phyloP scores from a whole-genome alignment of 1,284 basidiomycete species.

The Marasmius fiardii region DNA sequence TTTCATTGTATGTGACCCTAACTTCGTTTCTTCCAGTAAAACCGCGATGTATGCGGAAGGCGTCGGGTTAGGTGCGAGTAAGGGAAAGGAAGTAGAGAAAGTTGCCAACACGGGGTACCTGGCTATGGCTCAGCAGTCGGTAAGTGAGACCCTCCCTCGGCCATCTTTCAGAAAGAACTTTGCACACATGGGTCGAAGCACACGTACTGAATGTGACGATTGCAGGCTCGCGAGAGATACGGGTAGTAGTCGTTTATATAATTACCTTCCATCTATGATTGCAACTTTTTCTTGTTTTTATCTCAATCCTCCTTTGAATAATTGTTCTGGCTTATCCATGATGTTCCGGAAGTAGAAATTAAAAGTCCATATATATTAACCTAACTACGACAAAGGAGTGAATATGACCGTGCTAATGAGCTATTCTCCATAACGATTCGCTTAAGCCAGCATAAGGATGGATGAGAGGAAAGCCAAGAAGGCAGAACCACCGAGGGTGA shows the following conservation, averaged over 20 bases:
- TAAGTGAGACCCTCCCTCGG: constrained; percentile 25
- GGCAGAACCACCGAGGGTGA: not conserved
- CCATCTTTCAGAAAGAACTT: not conserved
- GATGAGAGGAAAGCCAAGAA: not conserved
- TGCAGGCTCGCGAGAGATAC: constrained; percentile 16
- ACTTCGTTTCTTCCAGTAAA: constrained; percentile 48
- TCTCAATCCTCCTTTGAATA: not conserved
- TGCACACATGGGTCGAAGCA: not conserved
- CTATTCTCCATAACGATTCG: constrained; percentile 13
- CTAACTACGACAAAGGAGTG: not conserved
- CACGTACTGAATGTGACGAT: not conserved
- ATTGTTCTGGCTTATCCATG: too few relatives aligned
- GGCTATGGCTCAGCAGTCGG: constrained; percentile 70
- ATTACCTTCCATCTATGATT: not conserved
- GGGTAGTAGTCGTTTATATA: not conserved
- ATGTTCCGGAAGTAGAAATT: not conserved
- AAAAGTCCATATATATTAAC: not conserved
- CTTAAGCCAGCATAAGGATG: constrained; percentile 8
- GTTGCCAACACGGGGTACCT: constrained; percentile 74
- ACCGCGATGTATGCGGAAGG: constrained; percentile 85
- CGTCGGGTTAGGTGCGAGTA: constrained; percentile 84
- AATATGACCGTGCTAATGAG: constrained; percentile 12
- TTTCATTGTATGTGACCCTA: constrained; percentile 6
- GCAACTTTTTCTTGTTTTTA: not conserved
- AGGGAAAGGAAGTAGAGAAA: constrained; percentile 80